Evolutionary conservation across 2,329 filamentous ascomycete species (phyloP).

Genomic region (Phaeophleospora eucalypticola): DNA sequence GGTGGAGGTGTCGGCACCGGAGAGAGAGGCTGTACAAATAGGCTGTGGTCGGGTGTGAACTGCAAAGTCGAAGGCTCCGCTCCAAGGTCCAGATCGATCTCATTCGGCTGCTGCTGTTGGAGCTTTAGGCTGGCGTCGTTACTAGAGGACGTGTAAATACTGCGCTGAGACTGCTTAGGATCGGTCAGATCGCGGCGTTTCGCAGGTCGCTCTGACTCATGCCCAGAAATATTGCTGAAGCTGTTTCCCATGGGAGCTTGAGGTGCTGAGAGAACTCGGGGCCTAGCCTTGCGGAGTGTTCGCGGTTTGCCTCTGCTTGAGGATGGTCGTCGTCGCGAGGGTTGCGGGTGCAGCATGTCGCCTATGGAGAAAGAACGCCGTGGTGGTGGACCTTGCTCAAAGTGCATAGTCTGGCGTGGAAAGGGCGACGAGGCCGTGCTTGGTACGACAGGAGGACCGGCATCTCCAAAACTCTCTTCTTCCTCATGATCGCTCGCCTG

Average conservation of each 20-base stretch:
- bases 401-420: constrained; percentile 15
- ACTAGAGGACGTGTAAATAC: constrained; percentile 26
- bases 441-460: constrained; percentile 10
- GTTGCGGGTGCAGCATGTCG: constrained; percentile 39
- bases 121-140: constrained; percentile 13
- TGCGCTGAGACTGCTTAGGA: constrained; percentile 20
- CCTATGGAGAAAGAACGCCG: constrained; percentile 50
- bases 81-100: constrained; percentile 24
- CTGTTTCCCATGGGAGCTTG: constrained; percentile 37
- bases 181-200: constrained; percentile 37
- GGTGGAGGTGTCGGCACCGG: constrained; percentile 12
- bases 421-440: constrained; percentile 28
- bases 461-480: constrained; percentile 12
- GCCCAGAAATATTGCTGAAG: constrained; percentile 34
- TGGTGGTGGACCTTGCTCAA: constrained; percentile 31
- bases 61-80: constrained; percentile 16
- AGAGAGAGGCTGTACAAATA: constrained; percentile 9
- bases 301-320: constrained; percentile 34
- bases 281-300: constrained; percentile 25
- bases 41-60: constrained; percentile 13
- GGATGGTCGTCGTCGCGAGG: constrained; percentile 36
- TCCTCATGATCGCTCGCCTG: constrained; percentile 19
- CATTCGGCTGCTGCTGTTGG: constrained; percentile 8
- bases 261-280: constrained; percentile 28
- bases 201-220: constrained; percentile 33